Evolutionary conservation across 148 eudicot genomes (phyloP).

Genomic region (Suaeda aralocaspica): DNA sequence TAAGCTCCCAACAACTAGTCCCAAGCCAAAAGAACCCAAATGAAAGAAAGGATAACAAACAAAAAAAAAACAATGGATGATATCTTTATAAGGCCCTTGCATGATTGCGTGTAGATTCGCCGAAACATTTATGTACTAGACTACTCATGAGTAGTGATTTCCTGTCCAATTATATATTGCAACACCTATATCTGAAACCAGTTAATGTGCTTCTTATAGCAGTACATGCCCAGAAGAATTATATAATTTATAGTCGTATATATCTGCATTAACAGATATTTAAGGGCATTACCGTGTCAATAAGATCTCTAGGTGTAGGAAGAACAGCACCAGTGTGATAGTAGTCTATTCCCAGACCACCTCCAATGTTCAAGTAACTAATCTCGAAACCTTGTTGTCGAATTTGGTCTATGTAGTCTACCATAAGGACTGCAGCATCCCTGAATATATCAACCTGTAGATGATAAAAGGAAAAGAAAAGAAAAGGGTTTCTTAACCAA

Average conservation of each 20-base stretch:
- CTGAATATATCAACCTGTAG: conserved; percentile 86
- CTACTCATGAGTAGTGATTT: too few species aligned
- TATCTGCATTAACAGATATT: background rate
- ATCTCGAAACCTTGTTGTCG: conserved; percentile 88
- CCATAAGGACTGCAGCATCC: conserved; percentile 95
- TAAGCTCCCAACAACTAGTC: background rate
- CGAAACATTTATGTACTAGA: too few species aligned
- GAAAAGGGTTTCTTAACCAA: background rate
- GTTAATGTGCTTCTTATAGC: too few species aligned
- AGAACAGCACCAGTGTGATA: conserved; percentile 84
- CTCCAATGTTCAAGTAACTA: conserved; percentile 86
- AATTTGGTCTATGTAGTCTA: conserved; percentile 77
- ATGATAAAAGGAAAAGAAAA: conserved; percentile 1
- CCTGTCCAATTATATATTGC: background rate
- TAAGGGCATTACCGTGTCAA: conserved; percentile 60
- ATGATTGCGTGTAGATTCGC: too few species aligned
- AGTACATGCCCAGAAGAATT: background rate
- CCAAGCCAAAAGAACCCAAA: background rate
- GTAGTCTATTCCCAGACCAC: conserved; percentile 94
- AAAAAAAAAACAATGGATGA: too few species aligned
- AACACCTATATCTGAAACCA: background rate
- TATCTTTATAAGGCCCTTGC: background rate
- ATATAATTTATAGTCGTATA: background rate
- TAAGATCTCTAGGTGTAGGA: conserved; percentile 85
- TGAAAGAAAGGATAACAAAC: background rate